Evolutionary conservation across 2,329 filamentous ascomycete species (phyloP), one percentile per base, ranked within the genome.

Genomic region (Tricladium varicosporioides): DNA sequence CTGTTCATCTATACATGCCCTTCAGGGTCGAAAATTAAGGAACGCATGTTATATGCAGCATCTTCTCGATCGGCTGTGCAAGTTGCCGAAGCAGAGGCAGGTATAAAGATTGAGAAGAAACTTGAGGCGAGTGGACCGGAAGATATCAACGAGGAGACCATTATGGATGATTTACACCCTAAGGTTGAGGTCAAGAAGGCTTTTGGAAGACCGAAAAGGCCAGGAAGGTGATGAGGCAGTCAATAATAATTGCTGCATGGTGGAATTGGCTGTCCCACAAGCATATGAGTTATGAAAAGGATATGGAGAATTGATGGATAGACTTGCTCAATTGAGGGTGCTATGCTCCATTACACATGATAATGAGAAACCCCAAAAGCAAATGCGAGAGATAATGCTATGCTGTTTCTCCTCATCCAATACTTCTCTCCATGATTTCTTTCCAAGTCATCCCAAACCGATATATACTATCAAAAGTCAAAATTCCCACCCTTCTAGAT

Each of bases 1-100:
- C 78, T 93, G 5, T 94, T 94, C 76, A 85, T 94, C 70, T 93
- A 92, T 75, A 93, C 89, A 5, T 92, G 89, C 71, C 91, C 91
- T 0, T 76, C 82, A 0, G 84, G 80, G 52, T 89, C 86, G 74
- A 77, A 82, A 52, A 89, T 94, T 76, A 92, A 91, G 76, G 87
- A 89, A 74, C 81, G 89, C 62, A 95, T 95, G 91, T 74, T 94
- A 68, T 94, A 94, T 71, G 89, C 90, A 33, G 76, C 86, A 22
- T 86, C 86, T 76, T 86, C 86, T 73, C 78, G 82, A 10, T 81
- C 83, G 19, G 87, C 90, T 2, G 76, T 92, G 31, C 74, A 77
- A n/a, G 71, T 86, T 33, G 89, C 89, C 15, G 82, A 86, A 66
- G 74, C 74, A 36, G 83, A 90, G 63, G 86, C 83, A 1, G 86